These are phyloP conservation scores for Oryza brachyantha DNA, from an alignment of 176 grass and related monocot species.

Conservation along the genomic window DNA sequence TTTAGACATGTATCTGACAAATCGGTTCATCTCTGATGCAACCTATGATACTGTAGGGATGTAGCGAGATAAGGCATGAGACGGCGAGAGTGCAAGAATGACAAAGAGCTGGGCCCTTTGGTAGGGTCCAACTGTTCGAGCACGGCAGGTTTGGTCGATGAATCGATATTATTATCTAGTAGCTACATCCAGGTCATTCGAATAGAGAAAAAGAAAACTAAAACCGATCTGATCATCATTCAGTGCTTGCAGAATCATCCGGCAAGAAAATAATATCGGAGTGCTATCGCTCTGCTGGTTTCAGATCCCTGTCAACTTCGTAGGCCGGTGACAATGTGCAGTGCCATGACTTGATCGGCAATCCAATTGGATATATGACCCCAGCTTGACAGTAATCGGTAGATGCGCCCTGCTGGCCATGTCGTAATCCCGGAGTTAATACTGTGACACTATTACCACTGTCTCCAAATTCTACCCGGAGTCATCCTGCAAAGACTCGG, in stretches of 20 bases:
- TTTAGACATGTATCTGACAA: not conserved
- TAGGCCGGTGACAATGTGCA: not conserved
- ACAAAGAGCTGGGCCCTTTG: not conserved
- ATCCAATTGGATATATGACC: not conserved
- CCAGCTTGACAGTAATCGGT: not conserved
- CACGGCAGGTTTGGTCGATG: not conserved
- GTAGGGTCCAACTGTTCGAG: not conserved
- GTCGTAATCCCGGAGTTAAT: not conserved
- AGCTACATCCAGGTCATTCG: not conserved
- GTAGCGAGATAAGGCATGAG: not conserved
- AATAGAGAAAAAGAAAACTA: not conserved
- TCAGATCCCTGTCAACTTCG: conserved; percentile 35
- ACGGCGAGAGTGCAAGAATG: not conserved
- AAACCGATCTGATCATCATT: not conserved
- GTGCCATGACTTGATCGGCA: conserved; percentile 23
- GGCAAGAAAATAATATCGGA: not conserved
- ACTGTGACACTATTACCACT: not conserved
- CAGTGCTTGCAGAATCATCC: not conserved
- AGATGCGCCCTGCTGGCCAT: not conserved
- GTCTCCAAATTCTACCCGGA: not conserved
- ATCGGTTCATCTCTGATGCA: not conserved
- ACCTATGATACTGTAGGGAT: not conserved
- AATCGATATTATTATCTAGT: not conserved
- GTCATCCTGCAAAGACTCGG: not conserved
- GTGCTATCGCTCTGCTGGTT: not conserved